Evolutionary conservation across 2,329 filamentous ascomycete species (phyloP).

Genomic region (Colletotrichum lupini): DNA sequence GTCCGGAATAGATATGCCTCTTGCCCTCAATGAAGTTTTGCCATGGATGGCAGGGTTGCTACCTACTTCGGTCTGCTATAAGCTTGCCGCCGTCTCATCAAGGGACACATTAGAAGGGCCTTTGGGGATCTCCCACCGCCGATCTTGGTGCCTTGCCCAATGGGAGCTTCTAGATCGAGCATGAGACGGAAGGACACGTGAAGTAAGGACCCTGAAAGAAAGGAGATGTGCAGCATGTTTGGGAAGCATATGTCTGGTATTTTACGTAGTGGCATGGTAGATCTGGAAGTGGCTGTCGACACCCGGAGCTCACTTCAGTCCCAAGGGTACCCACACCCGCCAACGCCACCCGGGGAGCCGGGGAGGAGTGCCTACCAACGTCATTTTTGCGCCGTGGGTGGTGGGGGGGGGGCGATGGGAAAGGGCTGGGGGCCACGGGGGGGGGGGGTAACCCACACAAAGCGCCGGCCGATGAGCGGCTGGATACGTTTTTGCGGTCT

Average conservation of each 20-base stretch:
- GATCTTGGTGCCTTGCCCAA: slow-evolving; percentile 32
- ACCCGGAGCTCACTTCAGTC: slow-evolving; percentile 10
- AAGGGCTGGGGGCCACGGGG: neutral
- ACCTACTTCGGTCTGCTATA: neutral
- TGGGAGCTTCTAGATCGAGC: neutral
- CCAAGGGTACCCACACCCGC: slow-evolving; percentile 17
- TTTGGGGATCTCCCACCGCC: neutral
- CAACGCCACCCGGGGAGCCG: slow-evolving; percentile 27
- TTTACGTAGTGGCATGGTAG: neutral
- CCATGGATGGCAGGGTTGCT: neutral
- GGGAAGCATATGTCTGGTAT: neutral
- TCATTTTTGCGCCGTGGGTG: slow-evolving; percentile 16
- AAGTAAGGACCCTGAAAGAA: slow-evolving; percentile 1
- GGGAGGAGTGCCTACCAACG: slow-evolving; percentile 21
- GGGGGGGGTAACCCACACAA: slow-evolving; percentile 5
- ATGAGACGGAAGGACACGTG: slow-evolving; percentile 17
- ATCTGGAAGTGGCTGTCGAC: neutral
- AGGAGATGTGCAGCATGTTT: neutral
- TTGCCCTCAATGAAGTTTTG: neutral
- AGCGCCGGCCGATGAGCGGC: neutral
- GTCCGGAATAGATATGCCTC: neutral
- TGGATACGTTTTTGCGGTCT: neutral
- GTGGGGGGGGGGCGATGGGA: neutral
- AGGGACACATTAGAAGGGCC: neutral
- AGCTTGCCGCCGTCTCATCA: slow-evolving; percentile 13